phyloP scores from a whole-genome alignment of 2,329 filamentous ascomycete species.

The Leptographium lundbergii region DNA sequence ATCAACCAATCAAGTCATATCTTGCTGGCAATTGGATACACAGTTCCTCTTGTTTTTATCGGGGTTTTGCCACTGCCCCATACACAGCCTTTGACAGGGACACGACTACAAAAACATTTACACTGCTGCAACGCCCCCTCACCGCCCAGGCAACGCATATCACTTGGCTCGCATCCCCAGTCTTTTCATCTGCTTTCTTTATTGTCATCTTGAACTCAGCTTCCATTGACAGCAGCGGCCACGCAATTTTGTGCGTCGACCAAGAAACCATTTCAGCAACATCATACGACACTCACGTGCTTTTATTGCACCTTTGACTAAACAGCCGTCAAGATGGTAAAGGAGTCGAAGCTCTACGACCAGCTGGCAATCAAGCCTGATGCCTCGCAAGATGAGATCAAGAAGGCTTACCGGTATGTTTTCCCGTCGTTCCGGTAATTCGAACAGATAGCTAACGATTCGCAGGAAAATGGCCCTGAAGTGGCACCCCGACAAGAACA shows the following conservation, averaged over 20 bases:
- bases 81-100: background rate
- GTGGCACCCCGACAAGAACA: conserved; percentile 97
- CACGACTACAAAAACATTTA: background rate
- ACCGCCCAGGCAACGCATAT: background rate
- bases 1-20: background rate
- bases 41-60: background rate
- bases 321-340: conserved; percentile 18
- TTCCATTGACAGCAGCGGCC: background rate
- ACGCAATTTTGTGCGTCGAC: background rate
- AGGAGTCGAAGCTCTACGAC: conserved; percentile 59
- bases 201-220: background rate
- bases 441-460: background rate
- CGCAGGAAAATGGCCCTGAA: conserved; percentile 74
- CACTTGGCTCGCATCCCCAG: background rate
- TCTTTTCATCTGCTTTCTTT: background rate
- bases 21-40: background rate
- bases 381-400: conserved; percentile 86
- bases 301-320: background rate
- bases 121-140: background rate
- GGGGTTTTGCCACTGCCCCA: background rate
- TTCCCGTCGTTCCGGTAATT: background rate
- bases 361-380: conserved; percentile 64
- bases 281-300: background rate
- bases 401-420: conserved; percentile 79
- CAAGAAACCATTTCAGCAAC: background rate